Conservation (phyloP, 164 flowering plant genomes). For the Aristolochia fimbriata region DNA sequence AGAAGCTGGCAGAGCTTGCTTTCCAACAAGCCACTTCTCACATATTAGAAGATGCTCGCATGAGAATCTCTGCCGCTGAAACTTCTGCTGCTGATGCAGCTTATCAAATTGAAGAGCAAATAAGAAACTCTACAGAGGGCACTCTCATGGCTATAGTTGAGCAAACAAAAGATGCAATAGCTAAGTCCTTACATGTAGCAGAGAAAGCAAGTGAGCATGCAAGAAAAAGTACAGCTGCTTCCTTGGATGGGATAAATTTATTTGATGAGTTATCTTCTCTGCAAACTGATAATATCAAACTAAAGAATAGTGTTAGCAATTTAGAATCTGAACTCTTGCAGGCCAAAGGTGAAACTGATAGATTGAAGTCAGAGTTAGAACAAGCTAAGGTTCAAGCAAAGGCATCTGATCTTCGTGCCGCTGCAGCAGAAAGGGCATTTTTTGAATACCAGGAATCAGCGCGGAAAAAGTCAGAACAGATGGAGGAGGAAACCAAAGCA, state of each 20-base stretch:
- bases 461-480: conserved; percentile 20
- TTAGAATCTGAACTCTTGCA: conserved; percentile 32
- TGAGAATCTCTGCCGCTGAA: conserved; percentile 45
- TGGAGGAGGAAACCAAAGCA: conserved; percentile 35
- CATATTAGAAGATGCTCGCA: conserved; percentile 41
- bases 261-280: conserved; percentile 29
- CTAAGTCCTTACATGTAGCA: conserved; percentile 36
- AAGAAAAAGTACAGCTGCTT: conserved; percentile 20
- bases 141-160: conserved; percentile 32
- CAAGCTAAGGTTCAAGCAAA: conserved; percentile 23
- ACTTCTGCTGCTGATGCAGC: conserved; percentile 51
- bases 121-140: conserved; percentile 36
- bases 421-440: conserved; percentile 30
- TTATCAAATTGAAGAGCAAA: conserved; percentile 41
- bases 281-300: conserved; percentile 30
- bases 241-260: conserved; percentile 22
- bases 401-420: conserved; percentile 31
- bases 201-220: conserved; percentile 33
- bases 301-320: conserved; percentile 25
- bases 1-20: conserved; percentile 43
- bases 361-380: conserved; percentile 34
- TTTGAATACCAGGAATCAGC: conserved; percentile 37
- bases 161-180: conserved; percentile 42
- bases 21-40: conserved; percentile 52
- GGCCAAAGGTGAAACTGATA: conserved; percentile 27